A percentile compares a stretch with the other conserved stretches of the same genome.
These are phyloP conservation scores for Melaleuca alternifolia DNA, from an alignment of 345 rosid genomes.

Conservation along the genomic window DNA sequence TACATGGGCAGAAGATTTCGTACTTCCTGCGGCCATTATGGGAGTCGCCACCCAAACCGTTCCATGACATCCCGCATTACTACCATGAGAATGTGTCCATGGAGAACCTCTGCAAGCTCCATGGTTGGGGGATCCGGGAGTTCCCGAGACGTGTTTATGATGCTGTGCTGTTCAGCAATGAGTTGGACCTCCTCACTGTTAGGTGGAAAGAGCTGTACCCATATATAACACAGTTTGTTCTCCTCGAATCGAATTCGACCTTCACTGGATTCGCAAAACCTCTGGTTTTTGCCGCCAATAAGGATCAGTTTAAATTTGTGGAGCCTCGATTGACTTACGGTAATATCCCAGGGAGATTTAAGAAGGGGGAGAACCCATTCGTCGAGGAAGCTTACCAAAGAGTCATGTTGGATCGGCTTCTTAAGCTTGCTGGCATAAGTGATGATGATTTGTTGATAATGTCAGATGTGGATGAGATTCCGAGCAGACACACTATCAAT, in stretches of 20 bases:
- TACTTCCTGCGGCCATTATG: conserved; percentile 76
- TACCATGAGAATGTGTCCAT: conserved; percentile 74
- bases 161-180: conserved; percentile 76
- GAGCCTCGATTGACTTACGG: conserved; percentile 78
- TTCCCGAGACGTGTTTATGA: conserved; percentile 80
- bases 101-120: conserved; percentile 74
- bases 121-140: conserved; percentile 81
- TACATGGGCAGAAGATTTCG: conserved; percentile 75
- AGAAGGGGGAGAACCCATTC: conserved; percentile 72
- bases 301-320: conserved; percentile 52
- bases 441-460: conserved; percentile 81
- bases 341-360: conserved; percentile 60
- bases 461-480: conserved; percentile 92
- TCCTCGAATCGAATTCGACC: conserved; percentile 74
- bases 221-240: conserved; percentile 64
- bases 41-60: conserved; percentile 83
- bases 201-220: conserved; percentile 84
- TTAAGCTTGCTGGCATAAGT: conserved; percentile 55
- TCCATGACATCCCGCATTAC: conserved; percentile 67
- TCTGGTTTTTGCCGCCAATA: conserved; percentile 44
- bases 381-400: conserved; percentile 80
- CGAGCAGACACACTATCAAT: conserved; percentile 75
- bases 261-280: conserved; percentile 64
- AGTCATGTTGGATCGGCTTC: conserved; percentile 66
- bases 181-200: conserved; percentile 56